Evolutionary conservation across 176 grass and related monocot genomes (phyloP).

Genomic region (Rhynchospora pubera): DNA sequence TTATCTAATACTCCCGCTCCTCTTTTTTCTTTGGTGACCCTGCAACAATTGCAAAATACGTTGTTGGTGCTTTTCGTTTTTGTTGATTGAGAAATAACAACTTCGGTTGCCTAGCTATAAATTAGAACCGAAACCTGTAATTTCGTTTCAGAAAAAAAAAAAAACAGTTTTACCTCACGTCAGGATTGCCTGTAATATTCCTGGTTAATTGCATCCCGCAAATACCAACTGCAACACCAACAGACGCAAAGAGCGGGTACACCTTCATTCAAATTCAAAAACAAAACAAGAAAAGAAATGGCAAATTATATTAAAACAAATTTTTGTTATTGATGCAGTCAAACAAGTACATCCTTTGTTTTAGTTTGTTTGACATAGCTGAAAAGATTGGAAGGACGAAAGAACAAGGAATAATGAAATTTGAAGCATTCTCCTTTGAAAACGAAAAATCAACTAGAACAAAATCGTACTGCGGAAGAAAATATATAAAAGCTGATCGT

Average conservation of each 20-base stretch:
- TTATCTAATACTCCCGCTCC: constrained; percentile 49
- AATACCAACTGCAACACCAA: constrained; percentile 39
- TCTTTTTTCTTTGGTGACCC: constrained; percentile 61
- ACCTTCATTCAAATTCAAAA: constrained; percentile 28
- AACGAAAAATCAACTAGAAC: no score
- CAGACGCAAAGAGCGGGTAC: constrained; percentile 49
- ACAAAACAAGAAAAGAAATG: not conserved
- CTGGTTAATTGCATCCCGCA: constrained; percentile 63
- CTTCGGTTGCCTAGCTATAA: not conserved
- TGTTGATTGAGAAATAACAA: not conserved
- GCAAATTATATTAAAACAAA: not conserved
- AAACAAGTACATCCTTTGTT: not conserved
- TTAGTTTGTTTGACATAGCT: not conserved
- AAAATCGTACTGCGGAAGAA: no score
- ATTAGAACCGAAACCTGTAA: not conserved
- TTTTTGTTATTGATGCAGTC: not conserved
- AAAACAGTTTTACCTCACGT: constrained; percentile 34
- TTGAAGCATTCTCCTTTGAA: not conserved
- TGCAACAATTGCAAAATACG: not conserved
- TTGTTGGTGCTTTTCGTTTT: not conserved
- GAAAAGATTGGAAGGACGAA: not conserved
- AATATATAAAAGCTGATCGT: no score
- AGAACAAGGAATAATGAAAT: not conserved
- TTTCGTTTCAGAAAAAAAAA: not conserved
- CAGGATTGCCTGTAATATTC: constrained; percentile 61